These are phyloP conservation scores for Cutaneotrichosporon cavernicola DNA, from an alignment of 1,284 basidiomycete species.

Conservation along the genomic window DNA sequence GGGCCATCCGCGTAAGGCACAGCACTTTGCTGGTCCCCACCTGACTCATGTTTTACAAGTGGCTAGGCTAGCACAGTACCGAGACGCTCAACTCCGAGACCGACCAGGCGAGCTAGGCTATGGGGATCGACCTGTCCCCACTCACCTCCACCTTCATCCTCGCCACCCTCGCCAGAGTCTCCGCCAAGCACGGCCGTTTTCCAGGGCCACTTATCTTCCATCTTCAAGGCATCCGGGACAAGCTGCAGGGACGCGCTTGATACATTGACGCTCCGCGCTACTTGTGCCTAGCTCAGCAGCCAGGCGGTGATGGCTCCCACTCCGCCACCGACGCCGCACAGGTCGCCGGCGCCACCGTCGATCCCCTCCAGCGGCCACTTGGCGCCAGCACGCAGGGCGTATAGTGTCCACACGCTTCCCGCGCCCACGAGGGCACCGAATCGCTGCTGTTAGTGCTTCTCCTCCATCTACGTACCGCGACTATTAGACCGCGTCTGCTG, in stretches of 20 bases:
- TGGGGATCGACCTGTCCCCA: slow-evolving; percentile 44
- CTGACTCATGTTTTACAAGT: background rate
- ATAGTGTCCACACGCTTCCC: background rate
- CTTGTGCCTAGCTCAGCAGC: background rate
- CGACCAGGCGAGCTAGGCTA: slow-evolving; percentile 40
- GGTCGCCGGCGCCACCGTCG: background rate
- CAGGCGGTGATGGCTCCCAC: background rate
- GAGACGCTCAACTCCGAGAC: slow-evolving; percentile 35
- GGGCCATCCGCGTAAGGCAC: background rate
- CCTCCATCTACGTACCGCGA: background rate
- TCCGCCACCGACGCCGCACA: background rate
- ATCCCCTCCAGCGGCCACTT: slow-evolving; percentile 4
- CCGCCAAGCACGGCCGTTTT: slow-evolving; percentile 49
- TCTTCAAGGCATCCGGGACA: too few relatives aligned
- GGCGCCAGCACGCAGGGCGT: background rate
- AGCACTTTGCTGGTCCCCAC: background rate
- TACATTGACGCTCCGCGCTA: background rate
- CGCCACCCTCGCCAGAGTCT: slow-evolving; percentile 41
- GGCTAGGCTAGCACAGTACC: slow-evolving; percentile 47
- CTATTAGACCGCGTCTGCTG: background rate
- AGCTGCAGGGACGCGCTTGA: too few relatives aligned
- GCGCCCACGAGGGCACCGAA: background rate
- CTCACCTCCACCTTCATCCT: slow-evolving; percentile 39
- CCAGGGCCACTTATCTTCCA: background rate
- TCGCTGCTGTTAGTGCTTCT: background rate